These are phyloP conservation scores for Eucalyptus shirleyi DNA, from an alignment of 345 rosid species.

Conservation along the genomic window DNA sequence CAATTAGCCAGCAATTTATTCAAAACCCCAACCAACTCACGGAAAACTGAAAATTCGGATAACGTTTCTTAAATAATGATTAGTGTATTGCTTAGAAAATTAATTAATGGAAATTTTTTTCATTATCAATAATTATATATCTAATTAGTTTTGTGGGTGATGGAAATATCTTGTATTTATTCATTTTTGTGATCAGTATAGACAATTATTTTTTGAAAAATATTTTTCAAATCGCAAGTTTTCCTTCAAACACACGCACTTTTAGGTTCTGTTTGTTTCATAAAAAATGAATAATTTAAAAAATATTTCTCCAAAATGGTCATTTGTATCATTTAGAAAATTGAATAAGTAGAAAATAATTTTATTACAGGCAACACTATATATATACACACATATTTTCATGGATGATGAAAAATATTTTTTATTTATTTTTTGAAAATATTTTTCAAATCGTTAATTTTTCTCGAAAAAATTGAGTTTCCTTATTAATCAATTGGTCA, in stretches of 20 bases:
- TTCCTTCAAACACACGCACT: neutral
- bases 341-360: neutral
- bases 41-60: too few species aligned
- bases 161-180: too few species aligned
- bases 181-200: too few species aligned
- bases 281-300: neutral
- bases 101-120: neutral
- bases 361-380: neutral
- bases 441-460: fast-evolving
- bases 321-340: neutral
- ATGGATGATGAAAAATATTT: too few species aligned
- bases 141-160: neutral
- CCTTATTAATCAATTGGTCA: neutral
- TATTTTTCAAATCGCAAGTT: neutral
- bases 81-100: neutral
- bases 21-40: too few species aligned
- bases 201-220: too few species aligned
- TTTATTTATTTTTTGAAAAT: too few species aligned
- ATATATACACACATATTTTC: fast-evolving
- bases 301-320: neutral
- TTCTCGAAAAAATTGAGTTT: too few species aligned
- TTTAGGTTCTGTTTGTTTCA: fast-evolving
- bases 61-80: neutral
- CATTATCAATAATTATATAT: neutral
- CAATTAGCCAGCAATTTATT: too few species aligned